Evolutionary conservation across 768 basidiomycete genomes (phyloP).

Genomic region (Xerocomellus chrysenteron): DNA sequence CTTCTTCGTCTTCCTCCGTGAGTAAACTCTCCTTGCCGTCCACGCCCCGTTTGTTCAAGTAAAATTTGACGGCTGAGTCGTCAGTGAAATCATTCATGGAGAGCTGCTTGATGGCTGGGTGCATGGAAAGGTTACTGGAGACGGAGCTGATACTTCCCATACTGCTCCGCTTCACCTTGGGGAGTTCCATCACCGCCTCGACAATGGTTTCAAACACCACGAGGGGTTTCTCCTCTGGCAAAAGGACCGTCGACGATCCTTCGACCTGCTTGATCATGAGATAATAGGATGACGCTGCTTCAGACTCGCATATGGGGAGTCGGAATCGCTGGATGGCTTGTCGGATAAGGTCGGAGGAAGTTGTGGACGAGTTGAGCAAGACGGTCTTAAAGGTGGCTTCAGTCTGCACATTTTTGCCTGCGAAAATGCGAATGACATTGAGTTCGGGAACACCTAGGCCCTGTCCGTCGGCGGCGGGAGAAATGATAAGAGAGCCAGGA

Average conservation of each 20-base stretch:
- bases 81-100: slow-evolving; percentile 98
- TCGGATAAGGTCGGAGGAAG: slow-evolving; percentile 76
- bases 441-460: slow-evolving; percentile 72
- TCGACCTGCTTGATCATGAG: slow-evolving; percentile 93
- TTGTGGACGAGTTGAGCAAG: slow-evolving; percentile 83
- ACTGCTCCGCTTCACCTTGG: slow-evolving; percentile 90
- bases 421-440: slow-evolving; percentile 94
- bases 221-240: slow-evolving; percentile 78
- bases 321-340: slow-evolving; percentile 96
- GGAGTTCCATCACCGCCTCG: slow-evolving; percentile 74
- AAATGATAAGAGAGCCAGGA: slow-evolving; percentile 76
- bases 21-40: slow-evolving; percentile 46
- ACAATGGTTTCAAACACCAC: slow-evolving; percentile 84
- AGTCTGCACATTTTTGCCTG: slow-evolving; percentile 84
- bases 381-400: slow-evolving; percentile 99
- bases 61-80: slow-evolving; percentile 96
- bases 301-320: slow-evolving; percentile 57
- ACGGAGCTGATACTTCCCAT: slow-evolving; percentile 95
- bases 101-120: slow-evolving; percentile 91
- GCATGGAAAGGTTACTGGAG: slow-evolving; percentile 86
- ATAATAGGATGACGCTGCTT: slow-evolving; percentile 67
- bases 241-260: slow-evolving; percentile 74
- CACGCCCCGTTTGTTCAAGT: slow-evolving; percentile 67
- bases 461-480: slow-evolving; percentile 59
- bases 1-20: slow-evolving; percentile 46